Evolutionary conservation across 2,329 filamentous ascomycete species (phyloP).

Genomic region (Ceratocystis cacaofunesta): DNA sequence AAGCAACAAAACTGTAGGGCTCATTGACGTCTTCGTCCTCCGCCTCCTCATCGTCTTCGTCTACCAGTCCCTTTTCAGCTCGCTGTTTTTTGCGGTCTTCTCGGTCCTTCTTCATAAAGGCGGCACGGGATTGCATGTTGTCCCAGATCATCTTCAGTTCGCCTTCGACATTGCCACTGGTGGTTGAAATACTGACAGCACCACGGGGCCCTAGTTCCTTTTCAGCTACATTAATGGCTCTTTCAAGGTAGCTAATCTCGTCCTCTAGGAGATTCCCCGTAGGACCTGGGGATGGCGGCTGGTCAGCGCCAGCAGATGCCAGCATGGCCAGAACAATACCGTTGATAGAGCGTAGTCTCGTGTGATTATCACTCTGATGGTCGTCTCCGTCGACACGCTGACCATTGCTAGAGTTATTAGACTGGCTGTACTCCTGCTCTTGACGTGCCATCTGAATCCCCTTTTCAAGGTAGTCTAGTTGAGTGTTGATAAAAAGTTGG

Average conservation of each 20-base stretch:
- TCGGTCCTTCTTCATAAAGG: conserved; percentile 39
- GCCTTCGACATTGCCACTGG: conserved; percentile 42
- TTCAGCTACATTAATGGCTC: conserved; percentile 25
- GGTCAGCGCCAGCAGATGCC: conserved; percentile 30
- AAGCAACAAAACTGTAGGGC: conserved; percentile 57
- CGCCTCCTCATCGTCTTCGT: conserved; percentile 47
- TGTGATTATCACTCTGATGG: conserved; percentile 30
- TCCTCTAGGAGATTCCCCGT: conserved; percentile 44
- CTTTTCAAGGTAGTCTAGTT: conserved; percentile 58
- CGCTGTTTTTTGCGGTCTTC: conserved; percentile 38
- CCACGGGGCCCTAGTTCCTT: conserved; percentile 15
- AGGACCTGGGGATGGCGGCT: conserved; percentile 43
- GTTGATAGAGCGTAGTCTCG: conserved; percentile 48
- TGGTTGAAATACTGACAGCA: conserved; percentile 17
- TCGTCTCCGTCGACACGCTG: conserved; percentile 2
- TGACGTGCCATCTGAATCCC: conserved; percentile 46
- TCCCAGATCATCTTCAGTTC: conserved; percentile 43
- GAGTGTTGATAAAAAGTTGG: conserved; percentile 35
- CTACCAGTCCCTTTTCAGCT: conserved; percentile 40
- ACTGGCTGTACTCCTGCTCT: conserved; percentile 34
- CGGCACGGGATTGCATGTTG: conserved; percentile 36
- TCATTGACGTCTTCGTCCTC: conserved; percentile 47
- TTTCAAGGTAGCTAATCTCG: conserved; percentile 54
- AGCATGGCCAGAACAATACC: conserved; percentile 47
- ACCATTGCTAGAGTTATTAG: background rate